Conservation (phyloP, 2,329 filamentous ascomycete genomes). For the Phialophora expanda region DNA sequence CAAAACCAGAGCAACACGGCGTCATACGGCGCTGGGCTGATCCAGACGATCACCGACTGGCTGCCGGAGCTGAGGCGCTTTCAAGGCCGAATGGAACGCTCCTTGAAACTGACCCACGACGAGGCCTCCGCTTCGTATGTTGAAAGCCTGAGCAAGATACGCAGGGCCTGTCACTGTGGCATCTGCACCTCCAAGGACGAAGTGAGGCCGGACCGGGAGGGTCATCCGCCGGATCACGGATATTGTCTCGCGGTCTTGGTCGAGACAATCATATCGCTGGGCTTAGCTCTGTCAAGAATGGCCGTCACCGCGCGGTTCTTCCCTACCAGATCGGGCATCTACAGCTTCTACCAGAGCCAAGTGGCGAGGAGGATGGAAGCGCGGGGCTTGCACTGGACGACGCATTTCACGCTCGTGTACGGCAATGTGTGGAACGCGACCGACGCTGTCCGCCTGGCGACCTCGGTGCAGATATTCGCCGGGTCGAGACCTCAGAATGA, state of each 20-base stretch:
- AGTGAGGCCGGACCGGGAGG: conserved; percentile 28
- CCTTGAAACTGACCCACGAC: conserved; percentile 32
- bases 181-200: conserved; percentile 33
- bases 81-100: conserved; percentile 36
- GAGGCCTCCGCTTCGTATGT: conserved; percentile 33
- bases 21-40: conserved; percentile 31
- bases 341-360: conserved; percentile 36
- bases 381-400: conserved; percentile 28
- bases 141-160: conserved; percentile 30
- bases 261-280: conserved; percentile 38
- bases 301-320: conserved; percentile 33
- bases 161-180: conserved; percentile 33
- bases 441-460: conserved; percentile 35
- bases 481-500: conserved; percentile 34
- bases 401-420: conserved; percentile 37
- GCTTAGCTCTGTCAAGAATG: conserved; percentile 36
- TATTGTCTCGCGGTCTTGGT: conserved; percentile 36
- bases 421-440: conserved; percentile 38
- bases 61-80: conserved; percentile 34
- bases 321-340: conserved; percentile 35
- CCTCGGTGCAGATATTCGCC: conserved; percentile 35
- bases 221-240: conserved; percentile 31
- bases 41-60: conserved; percentile 35
- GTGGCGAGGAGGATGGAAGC: conserved; percentile 35
- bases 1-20: conserved; percentile 34